These are phyloP conservation scores for Selenicereus undatus DNA, from an alignment of 148 eudicot genomes.

Conservation along the genomic window DNA sequence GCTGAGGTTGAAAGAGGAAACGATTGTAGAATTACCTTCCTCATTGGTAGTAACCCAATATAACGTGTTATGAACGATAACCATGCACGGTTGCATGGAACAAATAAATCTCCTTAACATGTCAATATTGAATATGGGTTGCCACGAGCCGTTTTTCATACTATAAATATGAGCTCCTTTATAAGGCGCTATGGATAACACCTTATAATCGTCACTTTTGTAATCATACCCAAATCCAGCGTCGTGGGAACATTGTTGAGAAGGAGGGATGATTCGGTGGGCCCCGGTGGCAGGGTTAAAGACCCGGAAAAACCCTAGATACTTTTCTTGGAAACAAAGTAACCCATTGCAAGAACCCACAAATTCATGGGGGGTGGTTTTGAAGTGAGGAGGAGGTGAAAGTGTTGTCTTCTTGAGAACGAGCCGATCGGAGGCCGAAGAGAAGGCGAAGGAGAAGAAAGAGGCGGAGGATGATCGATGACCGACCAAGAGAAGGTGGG, in stretches of 20 bases:
- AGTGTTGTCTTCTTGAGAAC: background rate
- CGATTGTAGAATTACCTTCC: background rate
- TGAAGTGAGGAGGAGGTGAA: background rate
- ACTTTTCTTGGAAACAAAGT: background rate
- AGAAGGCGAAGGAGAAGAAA: background rate
- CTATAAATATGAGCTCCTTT: background rate
- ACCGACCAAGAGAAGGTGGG: background rate
- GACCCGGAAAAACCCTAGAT: background rate
- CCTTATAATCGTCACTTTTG: background rate
- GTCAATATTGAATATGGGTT: background rate
- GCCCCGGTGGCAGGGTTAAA: background rate
- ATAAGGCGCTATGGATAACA: background rate
- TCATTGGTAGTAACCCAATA: background rate
- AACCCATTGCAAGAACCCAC: background rate
- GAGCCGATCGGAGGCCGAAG: background rate
- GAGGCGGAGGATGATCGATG: background rate
- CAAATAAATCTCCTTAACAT: background rate
- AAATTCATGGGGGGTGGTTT: background rate
- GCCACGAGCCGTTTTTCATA: background rate
- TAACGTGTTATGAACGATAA: background rate
- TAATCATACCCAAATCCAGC: background rate
- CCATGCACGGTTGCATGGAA: too few species aligned
- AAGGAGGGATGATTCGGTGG: background rate
- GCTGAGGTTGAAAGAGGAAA: background rate
- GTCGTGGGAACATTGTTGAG: background rate